phyloP scores from a whole-genome alignment of 495 filamentous ascomycete genomes.

The Penicillium malachiteum region DNA sequence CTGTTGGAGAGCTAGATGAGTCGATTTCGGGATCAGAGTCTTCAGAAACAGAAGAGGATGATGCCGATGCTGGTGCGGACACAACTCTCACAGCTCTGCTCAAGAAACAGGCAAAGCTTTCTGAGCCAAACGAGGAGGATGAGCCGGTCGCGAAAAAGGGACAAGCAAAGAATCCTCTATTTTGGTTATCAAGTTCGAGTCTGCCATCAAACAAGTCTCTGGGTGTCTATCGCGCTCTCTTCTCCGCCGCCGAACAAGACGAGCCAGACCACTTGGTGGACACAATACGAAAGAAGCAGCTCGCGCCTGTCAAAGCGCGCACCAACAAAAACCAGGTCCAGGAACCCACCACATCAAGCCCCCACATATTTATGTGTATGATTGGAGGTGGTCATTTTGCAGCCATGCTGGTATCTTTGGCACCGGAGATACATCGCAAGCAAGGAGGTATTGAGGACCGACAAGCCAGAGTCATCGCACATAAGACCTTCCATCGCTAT shows the following conservation, averaged over 20 bases:
- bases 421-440: conserved; percentile 73
- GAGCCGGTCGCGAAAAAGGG: conserved; percentile 50
- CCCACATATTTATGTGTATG: conserved; percentile 96
- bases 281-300: conserved; percentile 69
- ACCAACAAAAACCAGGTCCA: conserved; percentile 43
- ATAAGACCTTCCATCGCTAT: conserved; percentile 97
- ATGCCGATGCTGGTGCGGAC: conserved; percentile 53
- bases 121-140: conserved; percentile 50
- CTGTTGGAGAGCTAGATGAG: conserved; percentile 80
- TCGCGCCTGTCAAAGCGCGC: conserved; percentile 58
- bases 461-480: conserved; percentile 81
- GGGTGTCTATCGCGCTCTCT: conserved; percentile 82
- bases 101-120: conserved; percentile 78
- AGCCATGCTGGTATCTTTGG: conserved; percentile 88
- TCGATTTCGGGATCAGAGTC: conserved; percentile 84
- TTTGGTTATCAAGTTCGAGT: conserved; percentile 79
- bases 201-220: conserved; percentile 77
- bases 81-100: conserved; percentile 69
- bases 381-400: conserved; percentile 97
- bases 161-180: conserved; percentile 67
- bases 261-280: conserved; percentile 60
- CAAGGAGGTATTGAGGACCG: conserved; percentile 69
- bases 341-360: conserved; percentile 55
- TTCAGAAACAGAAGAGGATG: conserved; percentile 55
- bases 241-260: conserved; percentile 68